Evolutionary conservation across 306 rosid species (phyloP), one percentile per base, ranked within the genome.

Genomic region (Sindora glabra): DNA sequence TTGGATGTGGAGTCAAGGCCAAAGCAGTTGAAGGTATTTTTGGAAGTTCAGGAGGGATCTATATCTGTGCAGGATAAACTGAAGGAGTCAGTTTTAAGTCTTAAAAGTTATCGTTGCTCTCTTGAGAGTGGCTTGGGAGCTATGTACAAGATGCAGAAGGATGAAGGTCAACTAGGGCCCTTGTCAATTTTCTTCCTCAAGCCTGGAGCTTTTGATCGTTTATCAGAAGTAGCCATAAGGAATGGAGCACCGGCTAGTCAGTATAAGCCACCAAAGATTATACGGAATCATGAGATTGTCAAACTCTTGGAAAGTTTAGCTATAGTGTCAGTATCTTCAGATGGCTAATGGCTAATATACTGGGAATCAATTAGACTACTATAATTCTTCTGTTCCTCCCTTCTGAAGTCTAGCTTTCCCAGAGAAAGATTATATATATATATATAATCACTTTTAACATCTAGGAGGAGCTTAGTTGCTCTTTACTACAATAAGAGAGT

Each of bases 261-360:
- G 59, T 86, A 80, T 68, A 86, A 82, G 29, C 89, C 87, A 1
- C 85, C 87, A 19, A 86, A 78, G 83, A 77, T 86, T 54, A 65
- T 86, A 64, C 47, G 83, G 69, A 80, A 68, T 62, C 69, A 30
- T 39, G 77, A 80, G 48, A 56, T 66, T 41, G 82, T 63, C 36
- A 34, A 27, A 14, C 48, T 78, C 55, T 65, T 83, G 63, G 76
- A 74, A 78, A 62, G 66, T 5, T 68, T 49, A 19, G 66, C 72
- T 64, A 44, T 62, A 16, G 55, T 59, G 26, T 42, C 57, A 10
- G 17, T 77, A 21, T 60, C 60, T 27, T 49, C 41, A 54, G 77
- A 72, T 54, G 71, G 12, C 47, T 59, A 51, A 52, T 26, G 24
- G n/a, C n/a, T n/a, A n/a, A n/a, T n/a, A n/a, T 17, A 3, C 6